Conservation (phyloP, 2,329 filamentous ascomycete genomes). For the Alternaria sp. region DNA sequence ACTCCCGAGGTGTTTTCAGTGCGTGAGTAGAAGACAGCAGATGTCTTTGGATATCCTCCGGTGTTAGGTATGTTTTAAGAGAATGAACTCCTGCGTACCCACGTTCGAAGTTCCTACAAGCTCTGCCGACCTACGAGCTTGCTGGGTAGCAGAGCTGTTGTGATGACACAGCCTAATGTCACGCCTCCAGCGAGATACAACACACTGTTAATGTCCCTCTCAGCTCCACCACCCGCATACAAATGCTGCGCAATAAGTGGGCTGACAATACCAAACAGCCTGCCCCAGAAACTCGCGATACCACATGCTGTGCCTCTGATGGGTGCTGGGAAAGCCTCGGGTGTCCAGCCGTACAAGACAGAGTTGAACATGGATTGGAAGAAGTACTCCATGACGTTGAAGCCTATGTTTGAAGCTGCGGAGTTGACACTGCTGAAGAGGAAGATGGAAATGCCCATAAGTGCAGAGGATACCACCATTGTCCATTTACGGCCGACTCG, state of each 20-base stretch:
- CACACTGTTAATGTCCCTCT: conserved; percentile 59
- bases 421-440: conserved; percentile 57
- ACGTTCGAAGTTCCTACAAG: conserved; percentile 2
- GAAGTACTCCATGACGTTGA: conserved; percentile 63
- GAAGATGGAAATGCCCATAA: conserved; percentile 58
- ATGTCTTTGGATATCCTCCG: too few relatives aligned
- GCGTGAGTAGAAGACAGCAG: too few relatives aligned
- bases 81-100: neutral
- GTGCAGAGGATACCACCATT: conserved; percentile 54
- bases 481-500: conserved; percentile 57
- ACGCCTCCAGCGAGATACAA: conserved; percentile 66
- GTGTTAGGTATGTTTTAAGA: too few relatives aligned
- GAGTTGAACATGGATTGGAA: conserved; percentile 63
- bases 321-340: conserved; percentile 61
- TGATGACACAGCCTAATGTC: conserved; percentile 62
- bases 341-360: conserved; percentile 62
- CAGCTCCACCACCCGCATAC: conserved; percentile 37
- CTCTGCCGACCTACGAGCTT: conserved; percentile 40
- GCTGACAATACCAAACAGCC: conserved; percentile 66
- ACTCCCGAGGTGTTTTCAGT: too few relatives aligned
- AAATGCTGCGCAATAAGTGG: conserved; percentile 64
- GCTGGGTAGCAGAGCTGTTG: conserved; percentile 60
- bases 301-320: conserved; percentile 64
- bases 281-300: conserved; percentile 66
- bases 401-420: conserved; percentile 57